Evolutionary conservation across 495 filamentous ascomycete species (phyloP), one percentile per base, ranked within the genome.

Genomic region (Aspergillus leporis): DNA sequence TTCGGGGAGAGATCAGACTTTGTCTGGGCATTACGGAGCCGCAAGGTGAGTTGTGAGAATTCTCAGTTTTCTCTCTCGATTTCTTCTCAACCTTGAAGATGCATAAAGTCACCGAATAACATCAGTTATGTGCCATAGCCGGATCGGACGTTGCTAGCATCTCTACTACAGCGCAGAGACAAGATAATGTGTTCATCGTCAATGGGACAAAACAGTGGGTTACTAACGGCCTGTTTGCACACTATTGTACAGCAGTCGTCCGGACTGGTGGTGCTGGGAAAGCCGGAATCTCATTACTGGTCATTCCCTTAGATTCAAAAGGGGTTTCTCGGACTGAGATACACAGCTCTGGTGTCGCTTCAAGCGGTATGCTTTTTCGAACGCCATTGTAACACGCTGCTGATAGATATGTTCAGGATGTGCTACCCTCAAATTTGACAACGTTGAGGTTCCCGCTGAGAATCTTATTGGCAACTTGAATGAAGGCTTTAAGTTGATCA

Each of bases 21-120:
- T 58, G 46, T 18, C 21, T 58, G 31, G 56, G 56, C 10, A 23
- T 36, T 0, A 58, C 56, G 9, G 56, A 58, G 56, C 56, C 56
- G 4, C 41, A 18, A 0, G 56, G 47, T 3, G 56, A 46, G 12
- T n/a, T n/a, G n/a, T n/a, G n/a, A n/a, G n/a, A n/a, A n/a, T n/a
- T n/a, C n/a, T n/a, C n/a, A n/a, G n/a, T n/a, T n/a, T n/a, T n/a
- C n/a, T n/a, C n/a, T n/a, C n/a, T n/a, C n/a, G n/a, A n/a, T n/a
- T n/a, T n/a, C n/a, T n/a, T n/a, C n/a, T n/a, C n/a, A n/a, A n/a
- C n/a, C n/a, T n/a, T n/a, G n/a, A n/a, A n/a, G n/a, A n/a, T n/a
- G n/a, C n/a, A n/a, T n/a, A n/a, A n/a, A n/a, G n/a, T n/a, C n/a
- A n/a, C n/a, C n/a, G n/a, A n/a, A n/a, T n/a, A n/a, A n/a, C n/a